Base-by-base conservation (phyloP, 108 stramenopile genomes). In the Nitzschia inconspicua region DNA sequence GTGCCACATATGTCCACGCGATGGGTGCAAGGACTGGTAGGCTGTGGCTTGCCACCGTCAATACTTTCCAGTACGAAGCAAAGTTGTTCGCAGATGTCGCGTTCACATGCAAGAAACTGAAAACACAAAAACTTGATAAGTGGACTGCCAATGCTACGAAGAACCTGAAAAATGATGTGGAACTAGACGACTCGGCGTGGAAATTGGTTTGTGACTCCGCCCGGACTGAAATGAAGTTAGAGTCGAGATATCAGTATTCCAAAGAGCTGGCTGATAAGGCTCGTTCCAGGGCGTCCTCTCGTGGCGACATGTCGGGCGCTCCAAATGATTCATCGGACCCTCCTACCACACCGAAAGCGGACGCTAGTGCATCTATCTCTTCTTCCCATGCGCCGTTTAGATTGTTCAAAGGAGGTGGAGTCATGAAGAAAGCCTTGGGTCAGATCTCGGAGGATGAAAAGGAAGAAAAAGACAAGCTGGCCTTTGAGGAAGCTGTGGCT, bases 161-260 rank as follows among this genome's bases (percentile, higher is more conserved):
- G 43, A 66, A 69, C 18, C 28, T 84, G 0, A 76, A 71, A 54
- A n/a, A 40, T 8, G 63, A 75, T n/a, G 51, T 54, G n/a, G 85
- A 88, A 24, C 54, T 37, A 10, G 83, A 86, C 37, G 87, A 88
- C 25, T 35, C 34, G 44, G 59, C 60, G 6, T 92, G 87, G 85
- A 92, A 86, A 54, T 55, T 61, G 5, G 70, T 88, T n/a, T 79
- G 82, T 43, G 87, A 92, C 30, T 60, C 80, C 13, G 86, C 86
- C 0, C 74, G 77, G 11, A 25, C 43, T 5, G 79, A 84, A 52
- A 64, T 72, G 13, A 84, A 73, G 62, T 83, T 85, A 3, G 70
- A 68, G 36, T 10, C 66, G 22, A 66, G 71, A 39, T 83, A 81
- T 27, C 70, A 70, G 32, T 84, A 84, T 34, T 50, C 54, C n/a